Evolutionary conservation across 164 flowering plant genomes (phyloP), one percentile per base, ranked within the genome.

Genomic region (Magnolia kwangsiensis): DNA sequence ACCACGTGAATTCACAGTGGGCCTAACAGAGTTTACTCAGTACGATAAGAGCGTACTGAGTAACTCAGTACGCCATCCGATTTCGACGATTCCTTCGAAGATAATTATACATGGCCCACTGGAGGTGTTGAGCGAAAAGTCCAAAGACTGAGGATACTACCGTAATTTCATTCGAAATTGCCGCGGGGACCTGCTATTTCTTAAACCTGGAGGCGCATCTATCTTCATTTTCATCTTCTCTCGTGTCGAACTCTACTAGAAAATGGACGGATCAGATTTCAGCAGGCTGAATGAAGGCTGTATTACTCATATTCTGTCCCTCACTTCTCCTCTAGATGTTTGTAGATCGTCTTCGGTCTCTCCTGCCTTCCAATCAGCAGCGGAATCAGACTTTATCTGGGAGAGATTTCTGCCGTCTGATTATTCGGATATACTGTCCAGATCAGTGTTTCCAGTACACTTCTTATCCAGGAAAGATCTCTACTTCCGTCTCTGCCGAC

Each of bases 321-420:
- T 80, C 29, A 83, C 90, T 0, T 83, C 92, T 55, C 90, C 93
- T 8, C 11, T 18, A 1, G 91, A 91, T 68, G 88, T 84, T 0
- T 87, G 89, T 61, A 75, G 81, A 13, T 68, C 76, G 0, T 75
- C 86, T 0, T 1, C 72, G 2, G 78, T 83, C 1, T 87, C 88
- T 0, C n/a, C 78, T 8, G 4, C 2, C 18, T 65, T 86, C 20
- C 81, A 75, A 0, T 75, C 64, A 1, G 82, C 82, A 0, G 84
- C 81, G 0, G 87, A 88, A 27, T 85, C 88, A 0, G 87, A 89
- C 66, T 1, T 29, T 21, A 81, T 85, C 19, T 91, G 92, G 95
- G 87, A 87, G 74, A 84, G 72, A 7, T 86, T 89, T 76, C 78
- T 89, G 72, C 95, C 91, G 8, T 21, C 72, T 0, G 86, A 88